Base-by-base conservation (phyloP, 2,329 filamentous ascomycete species). In the Ophiosphaerella herpotricha region DNA sequence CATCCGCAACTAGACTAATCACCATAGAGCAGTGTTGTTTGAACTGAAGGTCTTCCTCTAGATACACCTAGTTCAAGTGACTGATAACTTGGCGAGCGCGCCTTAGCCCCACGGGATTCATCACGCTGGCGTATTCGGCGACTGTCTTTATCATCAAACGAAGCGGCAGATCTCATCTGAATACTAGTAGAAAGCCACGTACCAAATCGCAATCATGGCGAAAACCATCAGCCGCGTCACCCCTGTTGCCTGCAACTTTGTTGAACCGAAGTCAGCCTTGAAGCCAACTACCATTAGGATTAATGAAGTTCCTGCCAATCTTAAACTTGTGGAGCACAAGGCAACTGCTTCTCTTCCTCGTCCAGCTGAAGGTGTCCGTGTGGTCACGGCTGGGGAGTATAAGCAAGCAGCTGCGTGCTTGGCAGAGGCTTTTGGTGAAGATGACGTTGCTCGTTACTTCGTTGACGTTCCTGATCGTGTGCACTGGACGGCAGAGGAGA, bases 381-480 rank as follows among this genome's bases (percentile, higher is more conserved):
- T 82, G 52, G 77, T 92, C 57, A 77, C 78, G 55, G 81, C 86
- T 66, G 76, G 80, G 49, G 88, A 92, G 75, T 88, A 85, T 77
- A 85, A 85, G 68, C 82, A 85, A 68, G 89, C 88, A 29, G 88
- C 86, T 23, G 77, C 82, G 32, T 86, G 86, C 64, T 82, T 95
- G 60, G 87, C 90, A 39, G 85, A 90, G 69, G 87, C 90, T 56
- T 94, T 95, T 76, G 85, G 83, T 50, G 78, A 85, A 53, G 90
- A 94, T 71, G 83, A 89, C 50, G 82, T 91, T 55, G 85, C 86
- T 54, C 80, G 83, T 70, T 94, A 93, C 75, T 85, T 91, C 64
- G 79, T 92, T 63, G 84, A 89, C 66, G 84, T 85, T 39, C 84
- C 87, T 52, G 88, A 90, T 69, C 82, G 84, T 74, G 79, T 78